These are phyloP conservation scores for Tillandsia fasciculata DNA, from an alignment of 176 grass and related monocot species.

Conservation along the genomic window DNA sequence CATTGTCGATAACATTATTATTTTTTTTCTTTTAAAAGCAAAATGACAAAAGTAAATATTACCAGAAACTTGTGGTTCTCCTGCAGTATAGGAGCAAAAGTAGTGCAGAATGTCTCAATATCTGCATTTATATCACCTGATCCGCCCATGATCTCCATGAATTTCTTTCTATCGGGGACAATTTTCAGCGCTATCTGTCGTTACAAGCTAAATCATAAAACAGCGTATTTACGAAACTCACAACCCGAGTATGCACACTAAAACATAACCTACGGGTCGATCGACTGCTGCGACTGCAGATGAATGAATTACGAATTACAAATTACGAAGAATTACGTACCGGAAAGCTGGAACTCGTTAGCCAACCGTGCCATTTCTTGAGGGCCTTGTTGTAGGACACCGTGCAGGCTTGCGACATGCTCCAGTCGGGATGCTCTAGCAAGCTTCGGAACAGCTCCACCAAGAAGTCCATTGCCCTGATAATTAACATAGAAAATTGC, in stretches of 20 bases:
- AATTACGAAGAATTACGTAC: too few species aligned
- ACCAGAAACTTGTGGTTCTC: constrained; percentile 35
- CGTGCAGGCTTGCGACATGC: constrained; percentile 20
- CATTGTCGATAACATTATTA: background rate
- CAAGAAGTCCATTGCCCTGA: constrained; percentile 33
- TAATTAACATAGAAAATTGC: constrained; percentile 1
- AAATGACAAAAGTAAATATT: background rate
- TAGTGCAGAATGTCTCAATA: constrained; percentile 24
- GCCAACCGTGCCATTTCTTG: constrained; percentile 38
- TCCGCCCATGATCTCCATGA: constrained; percentile 26
- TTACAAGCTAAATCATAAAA: background rate
- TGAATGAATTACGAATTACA: too few species aligned
- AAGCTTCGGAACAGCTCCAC: constrained; percentile 26
- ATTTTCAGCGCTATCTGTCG: constrained; percentile 34
- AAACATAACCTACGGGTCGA: too few species aligned
- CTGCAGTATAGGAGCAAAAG: constrained; percentile 23
- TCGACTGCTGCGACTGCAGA: too few species aligned
- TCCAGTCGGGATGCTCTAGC: constrained; percentile 27
- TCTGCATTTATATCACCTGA: constrained; percentile 27
- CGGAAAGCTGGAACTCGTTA: constrained; percentile 32
- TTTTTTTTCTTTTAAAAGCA: background rate
- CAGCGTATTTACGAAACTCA: background rate
- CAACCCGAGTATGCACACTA: background rate
- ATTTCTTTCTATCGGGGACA: constrained; percentile 31
- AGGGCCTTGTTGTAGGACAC: constrained; percentile 35